A percentile compares a stretch with the other conserved stretches of the same genome.
Conservation (phyloP, 2,329 filamentous ascomycete genomes). For the Lecanoromycetidae sp. region DNA sequence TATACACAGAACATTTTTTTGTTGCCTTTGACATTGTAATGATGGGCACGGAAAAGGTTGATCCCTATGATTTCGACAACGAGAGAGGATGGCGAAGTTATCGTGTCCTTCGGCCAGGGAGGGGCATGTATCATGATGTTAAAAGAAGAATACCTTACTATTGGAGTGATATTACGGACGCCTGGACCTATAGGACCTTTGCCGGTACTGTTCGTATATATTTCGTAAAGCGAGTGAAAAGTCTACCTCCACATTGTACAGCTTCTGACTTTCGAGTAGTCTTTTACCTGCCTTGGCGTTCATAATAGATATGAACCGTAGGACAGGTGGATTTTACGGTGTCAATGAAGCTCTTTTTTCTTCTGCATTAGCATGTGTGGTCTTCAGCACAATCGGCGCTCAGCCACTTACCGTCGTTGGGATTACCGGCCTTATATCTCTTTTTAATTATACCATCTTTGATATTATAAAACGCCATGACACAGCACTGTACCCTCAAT, state of each 20-base stretch:
- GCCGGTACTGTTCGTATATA: conserved; percentile 47
- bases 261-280: conserved; percentile 20
- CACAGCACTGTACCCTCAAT: conserved; percentile 39
- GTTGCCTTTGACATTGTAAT: not conserved
- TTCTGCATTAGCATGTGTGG: conserved; percentile 43
- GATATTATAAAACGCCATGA: conserved; percentile 42
- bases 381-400: conserved; percentile 41
- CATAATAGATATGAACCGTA: conserved; percentile 45
- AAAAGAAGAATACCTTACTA: conserved; percentile 42
- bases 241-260: not conserved
- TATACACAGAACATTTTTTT: not conserved
- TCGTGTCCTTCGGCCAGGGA: conserved; percentile 33
- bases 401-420: conserved; percentile 47
- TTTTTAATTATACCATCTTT: conserved; percentile 50
- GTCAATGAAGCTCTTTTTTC: conserved; percentile 46
- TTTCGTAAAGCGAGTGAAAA: conserved; percentile 33
- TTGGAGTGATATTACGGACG: conserved; percentile 44
- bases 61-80: conserved; percentile 10
- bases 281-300: conserved; percentile 48
- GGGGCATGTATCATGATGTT: conserved; percentile 45
- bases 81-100: conserved; percentile 30
- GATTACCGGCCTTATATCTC: conserved; percentile 42
- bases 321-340: conserved; percentile 43
- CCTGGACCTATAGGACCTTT: conserved; percentile 42
- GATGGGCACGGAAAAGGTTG: not conserved